These are phyloP conservation scores for Carex sylvatica DNA, from an alignment of 202 grass and related monocot species.

Conservation along the genomic window DNA sequence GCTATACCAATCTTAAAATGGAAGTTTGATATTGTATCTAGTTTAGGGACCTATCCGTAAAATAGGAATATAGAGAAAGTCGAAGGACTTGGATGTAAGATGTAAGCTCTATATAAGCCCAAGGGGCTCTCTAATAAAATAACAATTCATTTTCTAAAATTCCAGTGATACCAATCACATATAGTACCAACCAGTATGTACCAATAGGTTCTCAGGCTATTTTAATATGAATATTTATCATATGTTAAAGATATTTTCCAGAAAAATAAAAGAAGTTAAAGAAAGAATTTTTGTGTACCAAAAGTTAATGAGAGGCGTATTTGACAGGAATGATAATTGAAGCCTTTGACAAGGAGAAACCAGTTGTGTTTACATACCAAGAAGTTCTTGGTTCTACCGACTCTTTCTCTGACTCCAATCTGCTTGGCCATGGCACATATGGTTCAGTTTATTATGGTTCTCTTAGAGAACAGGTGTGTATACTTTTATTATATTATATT, in stretches of 20 bases:
- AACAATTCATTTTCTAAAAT: too few species aligned
- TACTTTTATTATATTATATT: conserved; percentile 10
- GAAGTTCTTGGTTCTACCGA: conserved; percentile 84
- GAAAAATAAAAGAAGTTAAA: neutral
- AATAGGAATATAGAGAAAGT: too few species aligned
- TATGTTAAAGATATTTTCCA: neutral
- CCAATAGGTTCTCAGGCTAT: neutral
- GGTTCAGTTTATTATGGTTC: conserved; percentile 95
- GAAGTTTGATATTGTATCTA: too few species aligned
- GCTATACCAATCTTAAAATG: neutral
- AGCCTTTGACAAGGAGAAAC: conserved; percentile 87
- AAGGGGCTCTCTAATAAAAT: too few species aligned
- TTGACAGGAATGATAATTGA: conserved; percentile 62
- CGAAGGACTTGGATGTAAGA: too few species aligned
- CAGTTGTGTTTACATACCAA: conserved; percentile 72
- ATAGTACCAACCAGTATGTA: neutral
- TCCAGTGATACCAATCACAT: neutral
- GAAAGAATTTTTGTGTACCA: neutral
- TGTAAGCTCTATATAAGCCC: too few species aligned
- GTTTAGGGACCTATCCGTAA: too few species aligned
- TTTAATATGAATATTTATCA: neutral
- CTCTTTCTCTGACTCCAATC: conserved; percentile 92
- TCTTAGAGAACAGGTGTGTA: conserved; percentile 82
- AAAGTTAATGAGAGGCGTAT: neutral
- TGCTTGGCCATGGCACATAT: conserved; percentile 95